Base-by-base conservation (phyloP, 164 flowering plant genomes). In the Warburgia ugandensis region DNA sequence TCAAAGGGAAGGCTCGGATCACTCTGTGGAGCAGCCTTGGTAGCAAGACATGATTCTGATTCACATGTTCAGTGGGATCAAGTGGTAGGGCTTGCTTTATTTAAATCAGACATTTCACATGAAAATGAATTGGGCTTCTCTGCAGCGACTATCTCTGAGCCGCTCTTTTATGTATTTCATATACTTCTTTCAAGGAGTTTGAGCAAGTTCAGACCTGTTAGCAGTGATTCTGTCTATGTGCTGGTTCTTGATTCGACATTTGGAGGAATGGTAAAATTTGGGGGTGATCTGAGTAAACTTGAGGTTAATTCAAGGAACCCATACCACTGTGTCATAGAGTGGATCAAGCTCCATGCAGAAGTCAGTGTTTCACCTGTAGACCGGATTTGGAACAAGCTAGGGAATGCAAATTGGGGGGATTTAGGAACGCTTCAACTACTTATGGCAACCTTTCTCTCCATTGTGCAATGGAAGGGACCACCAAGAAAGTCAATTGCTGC, bases 361-460 rank as follows among this genome's bases (percentile, higher is more conserved):
- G 58, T 86, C 45, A 29, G 65, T 42, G 71, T 86, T 58, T 79
- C 92, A 13, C 73, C 86, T 2, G 69, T 79, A 5, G 89, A 83
- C 47, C 62, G 68, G 54, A 72, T 86, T 52, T 86, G 95, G 95
- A 86, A 86, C 68, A 79, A 83, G 71, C 75, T 86, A 25, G 95
- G 95, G 29, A 86, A 86, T 74, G 73, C 83, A 31, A 86, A 78
- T 39, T 86, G 95, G 95, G 83, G 84, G 23, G 95, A 86, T 65
- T 39, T 81, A 5, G 95, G 86, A 22, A 74, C 89, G 48, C 53
- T 83, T 26, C 92, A 83, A 67, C 31, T 78, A 37, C 75, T 86
- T 52, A 63, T 76, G 55, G 88, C 95, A 29, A 81, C 83, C 10
- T 86, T 74, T 61, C 58, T 83, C 65, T 81, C 89, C 23, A 76